Base-by-base conservation (phyloP, 2,329 filamentous ascomycete species). In the Ampelomyces quisqualis region DNA sequence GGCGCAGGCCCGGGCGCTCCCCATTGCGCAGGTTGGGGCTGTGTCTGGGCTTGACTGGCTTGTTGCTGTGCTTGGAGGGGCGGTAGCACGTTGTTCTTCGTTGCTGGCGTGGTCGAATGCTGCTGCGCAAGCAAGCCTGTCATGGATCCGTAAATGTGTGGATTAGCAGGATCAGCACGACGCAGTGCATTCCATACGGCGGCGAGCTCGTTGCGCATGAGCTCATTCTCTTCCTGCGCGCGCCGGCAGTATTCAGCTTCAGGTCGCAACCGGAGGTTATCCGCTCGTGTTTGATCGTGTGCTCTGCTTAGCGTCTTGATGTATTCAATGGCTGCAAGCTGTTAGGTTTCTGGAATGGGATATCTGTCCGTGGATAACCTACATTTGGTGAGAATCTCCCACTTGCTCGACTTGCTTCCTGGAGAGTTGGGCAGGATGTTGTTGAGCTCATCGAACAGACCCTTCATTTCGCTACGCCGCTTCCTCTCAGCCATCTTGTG, bases 351-450 rank as follows among this genome's bases (percentile, higher is more conserved):
- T 9, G 11, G 9, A 28, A 29, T 27, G 7, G 18, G 7, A 9
- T 19, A 27, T n/a, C 7, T 11, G 14, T 13, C 9, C n/a, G 10
- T 6, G 18, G 2, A 15, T n/a, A 18, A 64, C 77, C 48, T 72
- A 90, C 88, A 86, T 75, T 91, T 91, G 2, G 86, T 90, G 11
- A 94, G 65, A 34, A 91, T 90, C 57, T 94, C 88, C 88, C 88
- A 94, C 57, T 94, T 94, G 53, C 86, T 90, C 0, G 88, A 88
- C 65, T 93, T 94, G 17, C 85, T 85, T 1, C 88, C 88, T 11
- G 88, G 81, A 57, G 88, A 87, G 54, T 89, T 85, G 1, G 87
- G 87, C 71, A 91, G 84, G 24, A 89, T 74, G 52, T 86, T 84
- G 53, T 88, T 81, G 7, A 93, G 72, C 55, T 88, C 84, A 52